Percentiles rank a stretch among this genome's conserved stretches.
Evolutionary conservation across 495 filamentous ascomycete species (phyloP).

Genomic region (Oleoguttula mirabilis): DNA sequence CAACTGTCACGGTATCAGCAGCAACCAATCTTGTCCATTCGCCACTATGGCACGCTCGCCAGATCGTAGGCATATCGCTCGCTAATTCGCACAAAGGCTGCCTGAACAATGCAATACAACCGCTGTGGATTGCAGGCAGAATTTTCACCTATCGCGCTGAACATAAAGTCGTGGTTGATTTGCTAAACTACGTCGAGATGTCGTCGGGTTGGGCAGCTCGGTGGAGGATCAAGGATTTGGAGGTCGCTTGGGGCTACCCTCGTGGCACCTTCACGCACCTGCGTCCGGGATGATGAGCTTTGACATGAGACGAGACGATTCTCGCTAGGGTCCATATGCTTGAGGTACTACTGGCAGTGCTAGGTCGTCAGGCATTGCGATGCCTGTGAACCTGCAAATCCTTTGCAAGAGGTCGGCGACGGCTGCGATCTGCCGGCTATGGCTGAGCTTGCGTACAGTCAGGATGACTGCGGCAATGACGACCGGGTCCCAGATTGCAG

Average conservation of each 20-base stretch:
- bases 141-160: conserved; percentile 36
- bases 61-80: conserved; percentile 38
- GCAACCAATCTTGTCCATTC: conserved; percentile 12
- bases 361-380: too few relatives aligned
- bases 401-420: not conserved
- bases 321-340: too few relatives aligned
- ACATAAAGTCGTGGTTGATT: conserved; percentile 33
- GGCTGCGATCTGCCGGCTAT: not conserved
- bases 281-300: too few relatives aligned
- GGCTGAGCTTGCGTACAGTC: not conserved
- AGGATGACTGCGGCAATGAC: not conserved
- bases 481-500: not conserved
- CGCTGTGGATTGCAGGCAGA: conserved; percentile 38
- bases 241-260: conserved; percentile 35
- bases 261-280: not conserved
- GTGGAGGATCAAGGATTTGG: conserved; percentile 38
- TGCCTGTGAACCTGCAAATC: too few relatives aligned
- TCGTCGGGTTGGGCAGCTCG: conserved; percentile 37
- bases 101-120: conserved; percentile 39
- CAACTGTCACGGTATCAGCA: conserved; percentile 11
- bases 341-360: too few relatives aligned
- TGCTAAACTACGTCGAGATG: conserved; percentile 34
- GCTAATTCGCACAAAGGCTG: conserved; percentile 38
- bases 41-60: conserved; percentile 37
- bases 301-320: too few relatives aligned